phyloP scores from a whole-genome alignment of 2,329 filamentous ascomycete species.

The Colletotrichum kahawae region DNA sequence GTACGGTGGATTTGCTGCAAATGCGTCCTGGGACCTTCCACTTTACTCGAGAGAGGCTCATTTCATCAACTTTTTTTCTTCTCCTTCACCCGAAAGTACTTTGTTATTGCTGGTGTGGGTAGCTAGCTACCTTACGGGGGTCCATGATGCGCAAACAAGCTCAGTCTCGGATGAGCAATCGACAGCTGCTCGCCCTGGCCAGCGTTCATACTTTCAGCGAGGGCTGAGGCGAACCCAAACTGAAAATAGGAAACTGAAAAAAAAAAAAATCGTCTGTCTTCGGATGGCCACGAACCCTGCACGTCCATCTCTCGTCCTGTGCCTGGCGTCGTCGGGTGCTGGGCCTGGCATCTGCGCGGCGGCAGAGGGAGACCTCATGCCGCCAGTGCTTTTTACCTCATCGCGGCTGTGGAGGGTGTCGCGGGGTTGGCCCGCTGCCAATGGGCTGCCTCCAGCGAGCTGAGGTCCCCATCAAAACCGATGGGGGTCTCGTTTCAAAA shows the following conservation, averaged over 20 bases:
- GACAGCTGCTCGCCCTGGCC: not conserved
- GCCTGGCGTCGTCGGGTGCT: not conserved
- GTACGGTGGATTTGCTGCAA: not conserved
- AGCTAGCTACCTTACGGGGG: not conserved
- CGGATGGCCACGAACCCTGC: not conserved
- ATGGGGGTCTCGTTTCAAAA: conserved; percentile 19
- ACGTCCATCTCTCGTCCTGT: not conserved
- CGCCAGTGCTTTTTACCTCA: not conserved
- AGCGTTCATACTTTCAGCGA: not conserved
- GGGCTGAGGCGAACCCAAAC: not conserved
- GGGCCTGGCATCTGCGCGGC: not conserved
- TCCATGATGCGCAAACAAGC: not conserved
- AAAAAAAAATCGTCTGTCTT: not conserved
- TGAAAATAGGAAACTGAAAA: not conserved
- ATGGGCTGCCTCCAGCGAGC: conserved; percentile 12
- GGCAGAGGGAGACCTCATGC: not conserved
- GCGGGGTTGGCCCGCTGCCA: conserved; percentile 14
- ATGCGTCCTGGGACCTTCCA: not conserved
- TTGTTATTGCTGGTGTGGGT: not conserved
- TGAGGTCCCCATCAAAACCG: not conserved
- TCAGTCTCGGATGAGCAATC: not conserved
- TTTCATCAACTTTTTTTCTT: not conserved
- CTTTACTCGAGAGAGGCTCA: not conserved
- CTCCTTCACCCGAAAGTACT: not conserved
- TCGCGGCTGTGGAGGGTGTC: not conserved